These are phyloP conservation scores for Leptographium procerum DNA, from an alignment of 2,329 filamentous ascomycete genomes.

Conservation along the genomic window DNA sequence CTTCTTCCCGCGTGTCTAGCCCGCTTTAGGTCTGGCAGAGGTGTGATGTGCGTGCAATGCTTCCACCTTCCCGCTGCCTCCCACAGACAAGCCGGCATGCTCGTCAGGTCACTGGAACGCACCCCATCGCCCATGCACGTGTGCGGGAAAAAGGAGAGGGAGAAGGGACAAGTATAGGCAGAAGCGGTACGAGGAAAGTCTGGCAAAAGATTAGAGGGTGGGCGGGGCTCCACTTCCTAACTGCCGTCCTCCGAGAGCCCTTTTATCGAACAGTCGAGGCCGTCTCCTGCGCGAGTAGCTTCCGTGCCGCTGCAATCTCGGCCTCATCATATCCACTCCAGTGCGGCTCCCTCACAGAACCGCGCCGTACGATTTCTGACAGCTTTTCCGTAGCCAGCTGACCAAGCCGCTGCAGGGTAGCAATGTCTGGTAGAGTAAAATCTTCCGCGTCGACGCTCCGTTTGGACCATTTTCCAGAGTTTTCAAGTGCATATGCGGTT, in stretches of 20 bases:
- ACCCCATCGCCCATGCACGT: not conserved
- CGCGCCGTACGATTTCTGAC: slow-evolving; percentile 60
- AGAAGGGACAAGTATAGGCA: not conserved
- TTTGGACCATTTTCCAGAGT: slow-evolving; percentile 30
- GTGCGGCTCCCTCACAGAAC: slow-evolving; percentile 45
- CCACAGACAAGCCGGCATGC: slow-evolving; percentile 15
- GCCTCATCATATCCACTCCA: slow-evolving; percentile 64
- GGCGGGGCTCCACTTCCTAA: not conserved
- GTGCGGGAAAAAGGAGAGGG: not conserved
- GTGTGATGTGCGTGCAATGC: not conserved
- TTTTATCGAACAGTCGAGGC: slow-evolving; percentile 32
- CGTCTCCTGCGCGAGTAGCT: slow-evolving; percentile 48
- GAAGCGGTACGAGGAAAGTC: not conserved
- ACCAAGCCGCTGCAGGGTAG: slow-evolving; percentile 56
- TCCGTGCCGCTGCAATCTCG: slow-evolving; percentile 61
- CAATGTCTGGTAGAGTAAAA: slow-evolving; percentile 41
- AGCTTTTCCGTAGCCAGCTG: slow-evolving; percentile 64
- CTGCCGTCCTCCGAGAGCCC: not conserved
- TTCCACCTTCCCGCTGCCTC: slow-evolving; percentile 5
- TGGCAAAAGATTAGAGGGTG: not conserved
- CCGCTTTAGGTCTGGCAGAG: not conserved
- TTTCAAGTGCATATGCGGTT: slow-evolving; percentile 37
- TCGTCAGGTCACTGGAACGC: slow-evolving; percentile 16
- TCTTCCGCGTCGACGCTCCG: slow-evolving; percentile 32
- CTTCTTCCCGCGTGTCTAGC: not conserved